Conservation (phyloP, 1,284 basidiomycete species). For the Grifola frondosa region DNA sequence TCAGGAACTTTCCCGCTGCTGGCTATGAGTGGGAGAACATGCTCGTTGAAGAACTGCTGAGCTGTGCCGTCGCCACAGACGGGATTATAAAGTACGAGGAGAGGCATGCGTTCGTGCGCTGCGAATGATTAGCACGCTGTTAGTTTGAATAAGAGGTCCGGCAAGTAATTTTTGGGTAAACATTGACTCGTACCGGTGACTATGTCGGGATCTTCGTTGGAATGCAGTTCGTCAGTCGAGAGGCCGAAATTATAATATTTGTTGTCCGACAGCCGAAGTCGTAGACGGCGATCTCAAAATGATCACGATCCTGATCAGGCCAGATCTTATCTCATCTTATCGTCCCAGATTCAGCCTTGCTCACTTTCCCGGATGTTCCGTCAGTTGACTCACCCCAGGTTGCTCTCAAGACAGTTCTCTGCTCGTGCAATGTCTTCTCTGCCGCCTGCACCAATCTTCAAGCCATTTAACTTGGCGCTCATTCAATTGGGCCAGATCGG, state of each 20-base stretch:
- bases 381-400: conserved; percentile 10
- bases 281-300: not conserved
- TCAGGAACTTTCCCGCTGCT: conserved; percentile 37
- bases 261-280: not conserved
- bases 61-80: conserved; percentile 44
- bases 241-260: no score
- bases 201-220: no score
- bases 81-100: conserved; percentile 52
- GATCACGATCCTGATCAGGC: not conserved
- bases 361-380: conserved; percentile 14
- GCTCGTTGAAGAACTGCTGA: conserved; percentile 49
- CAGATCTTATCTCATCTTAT: conserved; percentile 10
- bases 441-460: conserved; percentile 45
- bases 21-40: conserved; percentile 67
- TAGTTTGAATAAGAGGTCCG: no score
- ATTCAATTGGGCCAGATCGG: conserved; percentile 80
- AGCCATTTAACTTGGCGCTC: conserved; percentile 81
- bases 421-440: conserved; percentile 26
- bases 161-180: no score
- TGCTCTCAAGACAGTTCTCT: conserved; percentile 1
- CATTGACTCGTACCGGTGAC: no score
- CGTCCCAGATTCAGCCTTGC: not conserved
- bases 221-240: no score
- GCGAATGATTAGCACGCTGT: no score
- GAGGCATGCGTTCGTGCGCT: no score